Percentiles rank a stretch among this genome's conserved stretches.
These are phyloP conservation scores for Starmerella kuoi DNA, from an alignment of 805 yeast genomes.

Conservation along the genomic window DNA sequence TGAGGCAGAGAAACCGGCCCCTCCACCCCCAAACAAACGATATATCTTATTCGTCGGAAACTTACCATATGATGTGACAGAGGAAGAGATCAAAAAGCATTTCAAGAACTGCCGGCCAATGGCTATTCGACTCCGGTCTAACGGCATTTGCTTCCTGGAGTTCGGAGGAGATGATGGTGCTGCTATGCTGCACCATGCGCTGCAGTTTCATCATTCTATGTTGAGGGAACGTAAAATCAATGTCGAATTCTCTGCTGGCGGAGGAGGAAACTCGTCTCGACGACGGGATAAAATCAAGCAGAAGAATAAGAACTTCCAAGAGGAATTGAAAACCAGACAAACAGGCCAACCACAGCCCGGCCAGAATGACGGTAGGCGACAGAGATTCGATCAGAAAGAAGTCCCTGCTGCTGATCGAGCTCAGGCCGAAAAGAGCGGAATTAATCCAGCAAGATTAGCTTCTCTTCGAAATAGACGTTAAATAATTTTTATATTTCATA, in stretches of 20 bases:
- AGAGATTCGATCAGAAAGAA: neutral
- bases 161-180: constrained; percentile 61
- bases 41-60: constrained; percentile 85
- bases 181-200: constrained; percentile 69
- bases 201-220: constrained; percentile 67
- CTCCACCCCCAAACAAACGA: constrained; percentile 31
- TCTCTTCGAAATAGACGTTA: constrained; percentile 7
- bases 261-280: constrained; percentile 78
- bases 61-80: constrained; percentile 59
- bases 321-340: constrained; percentile 43
- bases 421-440: constrained; percentile 10
- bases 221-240: constrained; percentile 69
- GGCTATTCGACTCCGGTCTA: constrained; percentile 53
- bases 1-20: constrained; percentile 23
- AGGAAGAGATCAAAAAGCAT: constrained; percentile 52
- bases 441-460: constrained; percentile 18
- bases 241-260: constrained; percentile 95
- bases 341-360: neutral
- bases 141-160: constrained; percentile 83
- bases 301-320: constrained; percentile 64
- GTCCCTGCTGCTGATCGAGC: constrained; percentile 9
- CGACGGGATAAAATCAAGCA: constrained; percentile 51
- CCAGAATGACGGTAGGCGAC: neutral
- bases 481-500: neutral
- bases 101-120: constrained; percentile 61